Evolutionary conservation across 805 yeast species (phyloP).

Genomic region (Wickerhamiella vanderwaltii): DNA sequence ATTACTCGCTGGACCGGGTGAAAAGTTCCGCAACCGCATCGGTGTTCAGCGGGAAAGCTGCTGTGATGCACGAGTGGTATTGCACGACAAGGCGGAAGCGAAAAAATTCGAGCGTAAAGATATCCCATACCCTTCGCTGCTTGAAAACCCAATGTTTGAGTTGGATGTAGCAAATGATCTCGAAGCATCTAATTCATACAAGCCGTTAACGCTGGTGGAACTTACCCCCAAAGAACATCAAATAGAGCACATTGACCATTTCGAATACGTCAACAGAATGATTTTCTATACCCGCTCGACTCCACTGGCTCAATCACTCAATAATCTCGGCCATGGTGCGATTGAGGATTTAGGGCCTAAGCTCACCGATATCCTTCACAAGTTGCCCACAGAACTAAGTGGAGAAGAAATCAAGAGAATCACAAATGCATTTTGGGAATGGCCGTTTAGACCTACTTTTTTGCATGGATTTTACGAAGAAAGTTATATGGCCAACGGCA

Average conservation of each 20-base stretch:
- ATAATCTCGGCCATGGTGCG: slow-evolving; percentile 74
- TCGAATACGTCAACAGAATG: slow-evolving; percentile 57
- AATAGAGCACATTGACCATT: slow-evolving; percentile 38
- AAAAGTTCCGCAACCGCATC: slow-evolving; percentile 44
- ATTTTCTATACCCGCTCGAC: slow-evolving; percentile 39
- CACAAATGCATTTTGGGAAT: slow-evolving; percentile 41
- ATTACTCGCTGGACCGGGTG: slow-evolving; percentile 45
- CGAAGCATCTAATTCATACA: neutral
- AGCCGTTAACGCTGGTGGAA: slow-evolving; percentile 41
- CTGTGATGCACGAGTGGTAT: slow-evolving; percentile 36
- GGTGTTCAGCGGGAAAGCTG: slow-evolving; percentile 54
- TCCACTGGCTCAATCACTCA: slow-evolving; percentile 36
- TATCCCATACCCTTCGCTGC: slow-evolving; percentile 14
- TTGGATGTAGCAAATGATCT: slow-evolving; percentile 1
- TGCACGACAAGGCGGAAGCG: slow-evolving; percentile 13
- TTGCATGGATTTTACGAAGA: slow-evolving; percentile 34
- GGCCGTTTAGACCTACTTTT: slow-evolving; percentile 79
- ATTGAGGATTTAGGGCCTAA: slow-evolving; percentile 27
- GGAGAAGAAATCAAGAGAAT: slow-evolving; percentile 44
- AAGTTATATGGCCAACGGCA: neutral
- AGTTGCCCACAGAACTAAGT: slow-evolving; percentile 38
- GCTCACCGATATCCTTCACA: slow-evolving; percentile 32
- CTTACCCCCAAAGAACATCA: slow-evolving; percentile 36
- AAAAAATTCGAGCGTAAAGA: neutral
- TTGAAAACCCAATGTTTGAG: slow-evolving; percentile 14